Base-by-base conservation (phyloP, 2,329 filamentous ascomycete species). In the Didymella glomerata region DNA sequence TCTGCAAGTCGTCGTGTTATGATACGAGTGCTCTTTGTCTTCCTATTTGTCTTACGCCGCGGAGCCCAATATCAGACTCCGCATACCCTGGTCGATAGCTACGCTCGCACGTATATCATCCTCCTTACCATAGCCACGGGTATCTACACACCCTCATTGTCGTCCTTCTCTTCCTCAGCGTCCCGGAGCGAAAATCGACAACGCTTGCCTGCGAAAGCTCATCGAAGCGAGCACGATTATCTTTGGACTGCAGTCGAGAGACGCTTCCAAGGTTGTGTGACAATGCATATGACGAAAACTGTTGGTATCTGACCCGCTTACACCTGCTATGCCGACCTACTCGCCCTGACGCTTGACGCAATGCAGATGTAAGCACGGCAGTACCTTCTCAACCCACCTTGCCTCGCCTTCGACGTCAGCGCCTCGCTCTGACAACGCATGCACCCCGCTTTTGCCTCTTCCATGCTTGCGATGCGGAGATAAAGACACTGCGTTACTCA, bases 381-480 rank as follows among this genome's bases (percentile, higher is more conserved):
- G 25, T 27, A 27, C 40, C 32, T 49, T 25, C 41, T 58, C 40
- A 30, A 27, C 50, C 24, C 38, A 28, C 46, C 41, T 48, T 50
- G 32, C 34, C 41, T 54, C 34, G 22, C 44, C 32, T 34, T 40
- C 34, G 36, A 32, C 34, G 18, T 36, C 32, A 46, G 40, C 49
- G 25, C 40, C 25, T 57, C 25, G 42, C 32, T 41, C 36, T 22
- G 40, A 59, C 41, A 46, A 34, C 42, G 34, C 45, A 54, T 42
- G 32, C 48, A 59, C 51, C 56, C 50, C 56, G 46, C 56, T 59
- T 51, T 54, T 42, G 44, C 44, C 45, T 36, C 51, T 48, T 47
- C 42, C 22, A 40, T 13, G 24, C 25, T 32, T 14, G 10, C 25
- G 30, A 36, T 34, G 56, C 45, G 30, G 11, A 46, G 22, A 38